Evolutionary conservation across 148 eudicot genomes (phyloP), one percentile per base, ranked within the genome.

Genomic region (Salicornia ramosissima): DNA sequence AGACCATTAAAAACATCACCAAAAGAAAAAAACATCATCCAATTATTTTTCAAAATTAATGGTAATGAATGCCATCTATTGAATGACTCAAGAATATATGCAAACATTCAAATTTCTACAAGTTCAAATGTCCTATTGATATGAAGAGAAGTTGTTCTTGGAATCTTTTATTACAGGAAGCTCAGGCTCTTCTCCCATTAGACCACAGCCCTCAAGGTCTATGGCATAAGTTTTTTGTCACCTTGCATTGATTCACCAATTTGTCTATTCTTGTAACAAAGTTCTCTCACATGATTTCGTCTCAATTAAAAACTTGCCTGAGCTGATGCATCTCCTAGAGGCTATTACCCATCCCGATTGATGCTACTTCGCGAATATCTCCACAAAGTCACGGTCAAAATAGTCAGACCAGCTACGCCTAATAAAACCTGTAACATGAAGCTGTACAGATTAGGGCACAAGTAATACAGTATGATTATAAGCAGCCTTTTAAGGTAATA

Each of bases 381-480:
- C 97, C 88, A 89, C 71, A 89, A 54, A 77, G 80, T 65, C 47
- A 87, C 71, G 33, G 68, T 83, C 75, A 91, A 65, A 78, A 91
- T 73, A 22, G 90, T 72, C 34, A 86, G 64, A 58, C 95, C 86
- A 70, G 97, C 95, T 50, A 87, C 57, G 74, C 87, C 87, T 26
- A 75, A 81, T 64, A 84, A 51, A 73, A 84, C 72, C 97, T 91
- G 92, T 78, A 31, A 22, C 29, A 52, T 46, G 31, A 24, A 36
- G 46, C 36, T 40, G 19, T 7, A 4, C 28, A 54, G 3, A 39
- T 34, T 42, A 10, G 11, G 31, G 39, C 47, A 30, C 22, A 40
- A 55, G n/a, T 14, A 15, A 46, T 46, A 5, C 50, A 46, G 19
- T 15, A 46, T 36, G 40, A 8, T 3, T 36, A 36, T 3, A 4